phyloP scores from a whole-genome alignment of 2,329 filamentous ascomycete species.

The Sordariomycetes sp. region DNA sequence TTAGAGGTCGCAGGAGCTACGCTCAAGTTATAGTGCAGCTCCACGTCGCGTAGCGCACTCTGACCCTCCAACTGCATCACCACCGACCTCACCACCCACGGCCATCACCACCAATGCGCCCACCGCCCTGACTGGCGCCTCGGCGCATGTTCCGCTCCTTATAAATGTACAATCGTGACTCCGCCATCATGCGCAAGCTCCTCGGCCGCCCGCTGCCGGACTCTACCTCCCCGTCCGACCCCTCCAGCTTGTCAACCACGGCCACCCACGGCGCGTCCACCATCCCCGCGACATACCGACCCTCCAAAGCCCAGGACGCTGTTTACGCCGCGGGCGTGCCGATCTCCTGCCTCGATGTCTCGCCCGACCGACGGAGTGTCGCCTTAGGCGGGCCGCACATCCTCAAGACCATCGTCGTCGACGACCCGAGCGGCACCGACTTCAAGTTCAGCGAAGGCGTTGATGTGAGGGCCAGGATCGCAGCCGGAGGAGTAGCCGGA shows the following conservation, averaged over 20 bases:
- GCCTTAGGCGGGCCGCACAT: conserved; percentile 50
- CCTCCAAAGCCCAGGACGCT: conserved; percentile 46
- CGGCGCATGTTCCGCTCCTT: too few relatives aligned
- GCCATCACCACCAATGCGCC: too few relatives aligned
- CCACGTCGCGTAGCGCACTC: too few relatives aligned
- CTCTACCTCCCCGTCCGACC: conserved; percentile 22
- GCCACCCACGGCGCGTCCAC: conserved; percentile 35
- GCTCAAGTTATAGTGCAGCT: too few relatives aligned
- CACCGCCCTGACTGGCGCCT: too few relatives aligned
- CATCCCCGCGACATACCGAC: conserved; percentile 32
- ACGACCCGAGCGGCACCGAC: conserved; percentile 24
- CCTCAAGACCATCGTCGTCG: conserved; percentile 50
- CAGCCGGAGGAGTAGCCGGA: conserved; percentile 32
- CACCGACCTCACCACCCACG: too few relatives aligned
- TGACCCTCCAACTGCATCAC: too few relatives aligned
- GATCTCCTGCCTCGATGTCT: conserved; percentile 48
- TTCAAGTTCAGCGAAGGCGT: conserved; percentile 42
- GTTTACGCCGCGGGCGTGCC: conserved; percentile 41
- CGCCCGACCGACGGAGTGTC: conserved; percentile 44
- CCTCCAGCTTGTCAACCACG: conserved; percentile 32
- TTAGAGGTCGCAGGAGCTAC: too few relatives aligned
- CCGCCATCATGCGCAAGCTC: conserved; percentile 51
- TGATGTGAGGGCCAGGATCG: conserved; percentile 49
- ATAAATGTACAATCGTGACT: conserved; percentile 43
- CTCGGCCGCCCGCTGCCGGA: conserved; percentile 36